These are phyloP conservation scores for Neurospora sp. DNA, from an alignment of 495 filamentous ascomycete genomes.

Conservation along the genomic window DNA sequence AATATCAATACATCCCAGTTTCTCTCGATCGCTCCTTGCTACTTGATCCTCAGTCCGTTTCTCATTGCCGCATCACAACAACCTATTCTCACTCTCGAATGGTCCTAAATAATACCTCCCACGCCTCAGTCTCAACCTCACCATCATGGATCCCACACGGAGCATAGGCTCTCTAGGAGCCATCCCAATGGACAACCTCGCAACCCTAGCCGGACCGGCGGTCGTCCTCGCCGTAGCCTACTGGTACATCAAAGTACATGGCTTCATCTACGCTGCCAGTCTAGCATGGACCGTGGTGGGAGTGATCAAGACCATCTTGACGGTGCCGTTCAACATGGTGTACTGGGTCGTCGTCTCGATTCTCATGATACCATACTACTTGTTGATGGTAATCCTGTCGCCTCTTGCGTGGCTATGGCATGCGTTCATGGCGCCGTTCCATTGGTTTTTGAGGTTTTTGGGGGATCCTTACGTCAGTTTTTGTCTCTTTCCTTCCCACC, in stretches of 20 bases:
- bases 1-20: neutral
- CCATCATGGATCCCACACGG: neutral
- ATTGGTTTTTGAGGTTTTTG: neutral
- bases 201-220: slow-evolving; percentile 24
- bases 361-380: neutral
- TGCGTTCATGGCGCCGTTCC: neutral
- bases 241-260: neutral
- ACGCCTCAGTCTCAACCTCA: neutral
- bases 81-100: neutral
- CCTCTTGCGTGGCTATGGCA: neutral
- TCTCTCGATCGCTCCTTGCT: neutral
- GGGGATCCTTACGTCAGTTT: neutral
- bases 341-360: neutral
- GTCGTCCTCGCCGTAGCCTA: neutral
- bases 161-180: neutral
- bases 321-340: neutral
- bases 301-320: neutral
- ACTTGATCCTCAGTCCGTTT: neutral
- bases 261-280: neutral
- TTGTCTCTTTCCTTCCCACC: neutral
- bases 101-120: neutral
- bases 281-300: neutral
- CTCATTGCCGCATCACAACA: no score
- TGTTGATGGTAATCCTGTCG: neutral
- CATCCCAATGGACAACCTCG: neutral